A percentile compares a stretch with the other conserved stretches of the same genome.
Evolutionary conservation across 805 yeast species (phyloP).

Genomic region (Wickerhamomyces alni): DNA sequence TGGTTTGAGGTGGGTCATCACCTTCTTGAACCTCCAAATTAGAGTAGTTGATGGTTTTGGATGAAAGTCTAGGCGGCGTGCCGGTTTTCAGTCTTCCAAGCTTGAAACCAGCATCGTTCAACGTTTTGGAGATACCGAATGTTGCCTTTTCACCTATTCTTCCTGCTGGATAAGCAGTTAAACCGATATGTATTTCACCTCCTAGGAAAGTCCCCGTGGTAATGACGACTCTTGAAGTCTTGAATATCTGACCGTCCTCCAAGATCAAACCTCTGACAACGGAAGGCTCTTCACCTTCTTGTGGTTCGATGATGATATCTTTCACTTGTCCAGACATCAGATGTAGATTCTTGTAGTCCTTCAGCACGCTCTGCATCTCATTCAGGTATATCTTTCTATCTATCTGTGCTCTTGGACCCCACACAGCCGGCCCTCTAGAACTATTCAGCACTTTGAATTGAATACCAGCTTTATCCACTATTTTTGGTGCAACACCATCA

Average conservation of each 20-base stretch:
- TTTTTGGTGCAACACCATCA: conserved; percentile 82
- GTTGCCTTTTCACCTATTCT: conserved; percentile 91
- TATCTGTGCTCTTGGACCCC: conserved; percentile 97
- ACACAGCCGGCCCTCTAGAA: conserved; percentile 92
- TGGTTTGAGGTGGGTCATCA: conserved; percentile 81
- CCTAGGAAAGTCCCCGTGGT: conserved; percentile 95
- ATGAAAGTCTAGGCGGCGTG: conserved; percentile 86
- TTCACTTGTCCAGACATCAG: conserved; percentile 70
- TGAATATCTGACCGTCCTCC: conserved; percentile 56
- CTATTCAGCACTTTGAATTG: conserved; percentile 83
- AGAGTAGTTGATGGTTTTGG: conserved; percentile 62
- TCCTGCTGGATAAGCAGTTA: conserved; percentile 79
- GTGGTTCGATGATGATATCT: conserved; percentile 64
- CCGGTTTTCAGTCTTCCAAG: conserved; percentile 94
- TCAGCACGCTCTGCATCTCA: conserved; percentile 72
- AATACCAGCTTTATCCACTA: conserved; percentile 91
- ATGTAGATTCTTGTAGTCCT: conserved; percentile 47
- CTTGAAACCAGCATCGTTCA: conserved; percentile 69
- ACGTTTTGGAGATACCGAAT: conserved; percentile 78
- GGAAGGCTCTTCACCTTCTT: conserved; percentile 12
- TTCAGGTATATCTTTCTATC: conserved; percentile 73
- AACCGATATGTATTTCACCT: conserved; percentile 92
- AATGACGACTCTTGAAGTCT: conserved; percentile 66
- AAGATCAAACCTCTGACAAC: conserved; percentile 68
- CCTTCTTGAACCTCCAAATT: conserved; percentile 68